Conservation (phyloP, 257 asterid species). For the Petunia axillaris region DNA sequence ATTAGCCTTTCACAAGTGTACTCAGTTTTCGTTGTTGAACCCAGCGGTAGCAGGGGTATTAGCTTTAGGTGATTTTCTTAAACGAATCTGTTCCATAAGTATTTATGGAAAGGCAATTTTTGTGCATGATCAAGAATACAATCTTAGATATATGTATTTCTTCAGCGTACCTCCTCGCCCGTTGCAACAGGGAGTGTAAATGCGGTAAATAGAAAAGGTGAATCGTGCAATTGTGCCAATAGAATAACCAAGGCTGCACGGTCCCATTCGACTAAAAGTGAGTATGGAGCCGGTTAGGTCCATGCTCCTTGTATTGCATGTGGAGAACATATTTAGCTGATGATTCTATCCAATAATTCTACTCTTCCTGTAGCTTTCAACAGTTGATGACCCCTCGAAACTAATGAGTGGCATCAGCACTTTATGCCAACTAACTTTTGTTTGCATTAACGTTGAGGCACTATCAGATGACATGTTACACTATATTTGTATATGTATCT, state of each 20-base stretch:
- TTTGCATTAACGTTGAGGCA: neutral
- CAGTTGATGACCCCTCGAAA: neutral
- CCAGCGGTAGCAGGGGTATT: neutral
- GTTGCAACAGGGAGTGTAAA: neutral
- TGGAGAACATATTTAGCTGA: neutral
- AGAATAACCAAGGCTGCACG: neutral
- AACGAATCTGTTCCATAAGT: neutral
- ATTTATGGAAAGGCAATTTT: neutral
- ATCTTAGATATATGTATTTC: neutral
- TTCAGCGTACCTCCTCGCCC: too few species aligned
- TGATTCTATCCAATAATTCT: neutral
- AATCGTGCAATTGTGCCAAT: neutral
- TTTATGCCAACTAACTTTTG: neutral
- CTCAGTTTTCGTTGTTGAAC: neutral
- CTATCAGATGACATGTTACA: neutral
- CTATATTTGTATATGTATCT: neutral
- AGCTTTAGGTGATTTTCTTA: neutral
- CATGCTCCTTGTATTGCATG: neutral
- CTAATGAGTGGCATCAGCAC: neutral
- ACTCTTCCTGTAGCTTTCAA: neutral
- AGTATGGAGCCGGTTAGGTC: neutral
- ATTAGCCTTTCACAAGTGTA: neutral
- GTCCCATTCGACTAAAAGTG: neutral
- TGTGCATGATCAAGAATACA: neutral
- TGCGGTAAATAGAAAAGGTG: neutral